Percentiles rank a stretch among this genome's conserved stretches.
Evolutionary conservation across 2,329 filamentous ascomycete genomes (phyloP).

Genomic region (Emydomyces testavorans): DNA sequence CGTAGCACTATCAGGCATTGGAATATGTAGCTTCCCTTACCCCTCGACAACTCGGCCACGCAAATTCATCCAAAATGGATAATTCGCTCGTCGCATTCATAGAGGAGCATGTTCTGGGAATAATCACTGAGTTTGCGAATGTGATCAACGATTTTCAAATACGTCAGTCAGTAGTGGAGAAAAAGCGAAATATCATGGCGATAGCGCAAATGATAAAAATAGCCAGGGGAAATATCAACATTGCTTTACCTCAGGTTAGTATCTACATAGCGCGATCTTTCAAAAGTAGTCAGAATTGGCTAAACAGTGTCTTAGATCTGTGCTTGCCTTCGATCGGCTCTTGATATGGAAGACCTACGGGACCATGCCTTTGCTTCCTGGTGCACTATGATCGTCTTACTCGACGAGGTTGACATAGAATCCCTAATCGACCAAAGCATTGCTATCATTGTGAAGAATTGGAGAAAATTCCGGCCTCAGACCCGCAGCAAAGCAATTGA

Average conservation of each 20-base stretch:
- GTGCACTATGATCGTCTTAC: conserved; percentile 61
- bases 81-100: conserved; percentile 63
- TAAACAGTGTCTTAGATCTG: conserved; percentile 52
- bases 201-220: conserved; percentile 80
- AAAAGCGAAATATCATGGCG: conserved; percentile 64
- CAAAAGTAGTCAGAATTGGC: conserved; percentile 11
- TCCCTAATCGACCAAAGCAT: conserved; percentile 78
- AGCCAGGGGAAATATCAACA: conserved; percentile 59
- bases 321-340: conserved; percentile 77
- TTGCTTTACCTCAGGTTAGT: conserved; percentile 71
- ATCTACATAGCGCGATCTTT: neutral
- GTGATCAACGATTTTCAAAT: conserved; percentile 57
- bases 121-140: conserved; percentile 73
- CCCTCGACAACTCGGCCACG: conserved; percentile 39
- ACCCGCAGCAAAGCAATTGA: conserved; percentile 49
- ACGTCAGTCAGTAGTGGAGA: conserved; percentile 52
- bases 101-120: conserved; percentile 69
- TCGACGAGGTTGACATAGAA: conserved; percentile 69
- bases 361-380: conserved; percentile 73
- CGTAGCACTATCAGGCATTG: conserved; percentile 41
- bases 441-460: conserved; percentile 73
- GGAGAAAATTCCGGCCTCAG: conserved; percentile 52
- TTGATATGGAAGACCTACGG: conserved; percentile 63
- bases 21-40: conserved; percentile 41
- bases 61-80: conserved; percentile 38